Evolutionary conservation across 805 yeast genomes (phyloP).

Genomic region (Wilhelminamyces savonicus): DNA sequence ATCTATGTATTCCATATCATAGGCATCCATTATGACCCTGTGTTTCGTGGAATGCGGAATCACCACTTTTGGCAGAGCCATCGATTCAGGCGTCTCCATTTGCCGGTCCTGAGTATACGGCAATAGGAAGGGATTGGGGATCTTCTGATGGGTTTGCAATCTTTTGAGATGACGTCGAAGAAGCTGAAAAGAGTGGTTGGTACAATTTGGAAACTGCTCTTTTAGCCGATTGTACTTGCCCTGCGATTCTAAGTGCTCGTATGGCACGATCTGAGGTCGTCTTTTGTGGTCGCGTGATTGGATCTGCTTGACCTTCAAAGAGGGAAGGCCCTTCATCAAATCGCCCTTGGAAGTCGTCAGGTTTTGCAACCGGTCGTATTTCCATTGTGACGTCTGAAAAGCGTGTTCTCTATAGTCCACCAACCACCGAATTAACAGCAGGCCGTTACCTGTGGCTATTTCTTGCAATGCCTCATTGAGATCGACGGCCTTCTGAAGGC

Average conservation of each 20-base stretch:
- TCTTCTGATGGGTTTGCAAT: constrained; percentile 15
- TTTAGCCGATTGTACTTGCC: too few species aligned
- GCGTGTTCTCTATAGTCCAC: constrained; percentile 8
- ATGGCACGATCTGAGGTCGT: too few species aligned
- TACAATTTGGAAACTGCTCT: constrained; percentile 5
- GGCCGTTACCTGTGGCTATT: constrained; percentile 1
- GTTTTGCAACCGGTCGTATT: constrained; percentile 8
- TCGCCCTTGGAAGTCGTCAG: too few species aligned
- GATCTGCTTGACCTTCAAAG: too few species aligned
- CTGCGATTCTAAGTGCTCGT: too few species aligned
- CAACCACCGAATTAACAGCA: constrained; percentile 7
- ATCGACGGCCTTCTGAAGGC: constrained; percentile 7
- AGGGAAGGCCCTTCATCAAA: too few species aligned
- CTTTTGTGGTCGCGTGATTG: too few species aligned
- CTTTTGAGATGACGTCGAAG: constrained; percentile 22
- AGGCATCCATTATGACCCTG: constrained; percentile 16
- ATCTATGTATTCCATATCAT: constrained; percentile 27
- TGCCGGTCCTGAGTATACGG: constrained; percentile 17
- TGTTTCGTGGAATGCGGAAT: constrained; percentile 19
- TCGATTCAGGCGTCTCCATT: constrained; percentile 5
- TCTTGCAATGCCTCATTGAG: constrained; percentile 6
- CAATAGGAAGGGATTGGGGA: constrained; percentile 28
- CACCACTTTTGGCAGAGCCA: constrained; percentile 5
- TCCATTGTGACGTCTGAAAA: constrained; percentile 12
- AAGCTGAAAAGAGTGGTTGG: constrained; percentile 10